phyloP scores from a whole-genome alignment of 148 eudicot species.

The Cornus kousa region DNA sequence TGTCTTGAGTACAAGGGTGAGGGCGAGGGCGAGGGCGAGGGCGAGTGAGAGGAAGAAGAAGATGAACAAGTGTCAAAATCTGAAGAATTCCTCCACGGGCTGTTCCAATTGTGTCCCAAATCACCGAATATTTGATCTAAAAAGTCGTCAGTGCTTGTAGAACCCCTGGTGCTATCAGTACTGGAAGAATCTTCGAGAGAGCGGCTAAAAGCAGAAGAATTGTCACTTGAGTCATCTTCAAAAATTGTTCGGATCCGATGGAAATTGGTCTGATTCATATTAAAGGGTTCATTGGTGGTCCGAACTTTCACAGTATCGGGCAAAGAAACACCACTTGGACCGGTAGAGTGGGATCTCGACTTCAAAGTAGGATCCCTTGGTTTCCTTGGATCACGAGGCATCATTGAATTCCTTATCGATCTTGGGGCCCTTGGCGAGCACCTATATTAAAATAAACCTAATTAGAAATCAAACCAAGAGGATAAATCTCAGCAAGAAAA shows the following conservation, averaged over 20 bases:
- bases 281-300: not conserved
- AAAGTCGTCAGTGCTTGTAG: constrained; percentile 27
- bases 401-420: constrained; percentile 46
- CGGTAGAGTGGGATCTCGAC: constrained; percentile 21
- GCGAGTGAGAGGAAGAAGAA: constrained; percentile 29
- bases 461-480: not conserved
- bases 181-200: constrained; percentile 30
- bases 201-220: constrained; percentile 34
- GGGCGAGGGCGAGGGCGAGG: constrained; percentile 22
- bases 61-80: constrained; percentile 37
- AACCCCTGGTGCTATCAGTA: constrained; percentile 28
- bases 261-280: not conserved
- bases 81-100: constrained; percentile 21
- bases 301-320: not conserved
- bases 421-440: constrained; percentile 88
- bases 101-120: constrained; percentile 16
- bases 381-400: constrained; percentile 43
- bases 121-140: constrained; percentile 27
- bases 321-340: constrained; percentile 5
- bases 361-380: constrained; percentile 24
- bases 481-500: not conserved
- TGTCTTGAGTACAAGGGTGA: constrained; percentile 23
- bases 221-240: constrained; percentile 25
- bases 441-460: constrained; percentile 30
- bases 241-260: not conserved